Evolutionary conservation across 169 alveolate species (phyloP), one percentile per base, ranked within the genome.

Genomic region (Eimeria maxima): DNA sequence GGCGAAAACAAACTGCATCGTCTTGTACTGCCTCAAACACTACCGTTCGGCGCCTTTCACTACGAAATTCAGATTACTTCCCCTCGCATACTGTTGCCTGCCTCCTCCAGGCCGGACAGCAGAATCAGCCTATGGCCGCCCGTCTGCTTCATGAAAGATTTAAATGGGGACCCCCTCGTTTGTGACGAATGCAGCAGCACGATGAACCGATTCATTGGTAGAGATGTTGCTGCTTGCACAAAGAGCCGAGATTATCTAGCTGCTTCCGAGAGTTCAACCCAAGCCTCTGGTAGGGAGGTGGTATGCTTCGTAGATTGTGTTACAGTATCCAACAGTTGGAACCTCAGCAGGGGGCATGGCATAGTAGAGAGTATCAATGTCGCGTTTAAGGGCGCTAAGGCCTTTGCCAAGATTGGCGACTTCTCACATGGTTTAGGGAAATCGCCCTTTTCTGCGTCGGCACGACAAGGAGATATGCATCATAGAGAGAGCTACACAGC

Each of bases 271-370:
- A 38, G 50, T 44, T 57, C 81, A 42, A 20, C 55, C 2, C 63
- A 8, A 14, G 93, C 60, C 29, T 4, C 33, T 63, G 67, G 2
- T 8, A 67, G 93, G 3, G 67, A 87, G 63, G 53, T 87, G 38
- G 45, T 47, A 6, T 87, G 93, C 44, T 45, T 87, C 44, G 16
- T 87, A 22, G 93, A 87, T 44, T 42, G 45, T 50, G 29, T 87
- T 65, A 87, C 67, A 42, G 93, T 87, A 5, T 60, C 93, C n/a
- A 87, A 87, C 93, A 18, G 81, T 11, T 87, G 93, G 93, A 33
- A 29, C 47, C 83, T 87, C 83, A 87, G 93, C 83, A 57, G 47
- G 53, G 73, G 2, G 81, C 71, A 87, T 74, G 93, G 93, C 8
- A n/a, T 87, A 42, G 81, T 87, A 38, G 93, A 87, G 63, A 55